Percentiles rank a stretch among this genome's conserved stretches.
Conservation (phyloP, 352 stramenopile species). For the Phytophthora foliorum region DNA sequence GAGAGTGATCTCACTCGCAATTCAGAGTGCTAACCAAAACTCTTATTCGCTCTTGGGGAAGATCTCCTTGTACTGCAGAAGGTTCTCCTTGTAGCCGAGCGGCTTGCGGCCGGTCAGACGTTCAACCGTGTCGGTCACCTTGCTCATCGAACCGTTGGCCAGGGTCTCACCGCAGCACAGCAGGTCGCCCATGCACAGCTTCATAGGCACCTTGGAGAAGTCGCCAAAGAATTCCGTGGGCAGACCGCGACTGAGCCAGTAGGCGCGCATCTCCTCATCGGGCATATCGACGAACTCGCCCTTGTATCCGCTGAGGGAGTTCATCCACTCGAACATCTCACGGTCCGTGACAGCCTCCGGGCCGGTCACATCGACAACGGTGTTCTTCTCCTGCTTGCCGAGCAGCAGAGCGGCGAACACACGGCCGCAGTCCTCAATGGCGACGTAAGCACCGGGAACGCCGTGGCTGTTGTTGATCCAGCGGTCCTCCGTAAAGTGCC, state of each 20-base stretch:
- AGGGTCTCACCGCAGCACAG: slow-evolving; percentile 40
- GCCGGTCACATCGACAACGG: slow-evolving; percentile 21
- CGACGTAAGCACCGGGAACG: slow-evolving; percentile 14
- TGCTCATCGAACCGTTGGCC: slow-evolving; percentile 39
- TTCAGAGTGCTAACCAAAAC: too few species aligned
- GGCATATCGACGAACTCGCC: slow-evolving; percentile 26
- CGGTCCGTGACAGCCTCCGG: slow-evolving; percentile 9
- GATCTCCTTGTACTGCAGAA: slow-evolving; percentile 37
- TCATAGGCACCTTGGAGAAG: slow-evolving; percentile 39
- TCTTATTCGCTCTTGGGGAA: slow-evolving; percentile 20
- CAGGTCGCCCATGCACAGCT: slow-evolving; percentile 39
- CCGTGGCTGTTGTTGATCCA: slow-evolving; percentile 32
- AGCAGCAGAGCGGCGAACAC: slow-evolving; percentile 22
- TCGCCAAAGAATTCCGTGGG: slow-evolving; percentile 33
- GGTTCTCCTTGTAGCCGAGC: slow-evolving; percentile 25
- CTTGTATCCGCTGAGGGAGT: slow-evolving; percentile 19
- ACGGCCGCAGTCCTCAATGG: slow-evolving; percentile 22
- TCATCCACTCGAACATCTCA: slow-evolving; percentile 27
- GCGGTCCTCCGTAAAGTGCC: slow-evolving; percentile 27
- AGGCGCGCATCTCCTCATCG: slow-evolving; percentile 18
- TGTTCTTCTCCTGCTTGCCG: slow-evolving; percentile 22
- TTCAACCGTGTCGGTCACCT: slow-evolving; percentile 32
- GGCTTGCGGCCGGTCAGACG: slow-evolving; percentile 40
- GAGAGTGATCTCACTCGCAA: too few species aligned
- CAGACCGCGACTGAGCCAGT: slow-evolving; percentile 24